These are phyloP conservation scores for Fimicolochytrium jonesii DNA, from an alignment of 192 early-diverging fungal species.

Conservation along the genomic window DNA sequence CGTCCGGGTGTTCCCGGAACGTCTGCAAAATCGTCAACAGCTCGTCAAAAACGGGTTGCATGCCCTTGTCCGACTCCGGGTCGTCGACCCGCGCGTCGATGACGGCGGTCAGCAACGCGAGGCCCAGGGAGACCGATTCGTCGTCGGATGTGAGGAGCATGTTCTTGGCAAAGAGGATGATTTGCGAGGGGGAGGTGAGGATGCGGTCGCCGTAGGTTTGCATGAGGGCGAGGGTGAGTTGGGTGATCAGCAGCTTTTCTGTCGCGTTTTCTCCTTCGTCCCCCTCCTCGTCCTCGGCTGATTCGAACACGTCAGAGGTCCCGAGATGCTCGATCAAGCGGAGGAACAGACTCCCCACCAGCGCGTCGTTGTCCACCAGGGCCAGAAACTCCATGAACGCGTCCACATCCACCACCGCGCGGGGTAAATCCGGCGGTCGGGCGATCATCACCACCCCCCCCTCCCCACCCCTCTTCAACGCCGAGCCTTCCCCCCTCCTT, in stretches of 20 bases:
- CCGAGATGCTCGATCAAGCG: slow-evolving; percentile 69
- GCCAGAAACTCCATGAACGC: slow-evolving; percentile 64
- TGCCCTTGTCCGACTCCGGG: too few species aligned
- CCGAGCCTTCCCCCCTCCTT: neutral
- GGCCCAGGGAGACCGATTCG: slow-evolving; percentile 10
- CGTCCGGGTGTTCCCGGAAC: slow-evolving; percentile 18
- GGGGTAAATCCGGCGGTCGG: neutral
- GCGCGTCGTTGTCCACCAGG: slow-evolving; percentile 45
- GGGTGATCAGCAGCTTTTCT: slow-evolving; percentile 24
- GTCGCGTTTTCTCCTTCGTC: neutral
- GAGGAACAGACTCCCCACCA: slow-evolving; percentile 73
- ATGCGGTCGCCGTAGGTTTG: slow-evolving; percentile 71
- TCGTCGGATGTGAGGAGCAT: slow-evolving; percentile 24
- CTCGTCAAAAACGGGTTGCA: slow-evolving; percentile 22
- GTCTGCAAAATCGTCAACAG: slow-evolving; percentile 33
- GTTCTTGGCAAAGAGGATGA: slow-evolving; percentile 46
- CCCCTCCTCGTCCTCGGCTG: neutral
- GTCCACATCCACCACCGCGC: slow-evolving; percentile 48
- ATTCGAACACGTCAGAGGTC: too few species aligned
- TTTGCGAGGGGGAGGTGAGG: slow-evolving; percentile 67
- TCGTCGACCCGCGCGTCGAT: too few species aligned
- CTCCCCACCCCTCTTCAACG: slow-evolving; percentile 8
- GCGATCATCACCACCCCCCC: too few species aligned
- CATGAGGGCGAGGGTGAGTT: slow-evolving; percentile 62
- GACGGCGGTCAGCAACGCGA: slow-evolving; percentile 12